These are phyloP conservation scores for Phytophthora foliorum DNA, from an alignment of 352 stramenopile species.

Conservation along the genomic window DNA sequence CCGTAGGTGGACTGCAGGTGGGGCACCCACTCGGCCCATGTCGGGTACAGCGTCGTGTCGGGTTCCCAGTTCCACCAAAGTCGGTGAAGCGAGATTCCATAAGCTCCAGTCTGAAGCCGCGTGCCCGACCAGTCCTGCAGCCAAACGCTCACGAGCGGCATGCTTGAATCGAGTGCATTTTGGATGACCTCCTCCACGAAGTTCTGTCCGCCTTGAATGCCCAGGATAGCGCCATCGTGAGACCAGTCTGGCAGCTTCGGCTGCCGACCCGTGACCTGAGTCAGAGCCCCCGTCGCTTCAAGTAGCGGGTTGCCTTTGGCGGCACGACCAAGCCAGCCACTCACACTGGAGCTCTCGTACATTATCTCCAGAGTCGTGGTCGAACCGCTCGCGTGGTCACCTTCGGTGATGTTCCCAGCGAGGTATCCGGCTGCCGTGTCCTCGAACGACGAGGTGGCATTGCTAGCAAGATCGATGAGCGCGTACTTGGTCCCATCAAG, in stretches of 20 bases:
- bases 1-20: constrained; percentile 31
- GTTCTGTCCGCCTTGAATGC: constrained; percentile 39
- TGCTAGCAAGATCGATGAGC: constrained; percentile 36
- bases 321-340: constrained; percentile 31
- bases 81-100: constrained; percentile 30
- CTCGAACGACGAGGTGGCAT: constrained; percentile 31
- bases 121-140: constrained; percentile 35
- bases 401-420: constrained; percentile 30
- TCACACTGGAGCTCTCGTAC: constrained; percentile 28
- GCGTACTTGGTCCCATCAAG: constrained; percentile 35
- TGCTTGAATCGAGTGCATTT: constrained; percentile 23
- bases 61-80: constrained; percentile 44
- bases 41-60: constrained; percentile 39
- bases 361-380: constrained; percentile 33
- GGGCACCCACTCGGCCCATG: constrained; percentile 36
- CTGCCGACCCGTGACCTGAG: constrained; percentile 29
- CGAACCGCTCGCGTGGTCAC: constrained; percentile 21
- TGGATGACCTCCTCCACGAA: constrained; percentile 37
- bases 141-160: constrained; percentile 36
- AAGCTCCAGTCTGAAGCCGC: constrained; percentile 30
- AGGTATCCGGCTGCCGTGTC: constrained; percentile 37
- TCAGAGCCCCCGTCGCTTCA: constrained; percentile 28
- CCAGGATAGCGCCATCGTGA: constrained; percentile 35
- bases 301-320: constrained; percentile 30
- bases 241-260: constrained; percentile 32